Evolutionary conservation across 2,329 filamentous ascomycete species (phyloP).

Genomic region (Hysterium pulicare): DNA sequence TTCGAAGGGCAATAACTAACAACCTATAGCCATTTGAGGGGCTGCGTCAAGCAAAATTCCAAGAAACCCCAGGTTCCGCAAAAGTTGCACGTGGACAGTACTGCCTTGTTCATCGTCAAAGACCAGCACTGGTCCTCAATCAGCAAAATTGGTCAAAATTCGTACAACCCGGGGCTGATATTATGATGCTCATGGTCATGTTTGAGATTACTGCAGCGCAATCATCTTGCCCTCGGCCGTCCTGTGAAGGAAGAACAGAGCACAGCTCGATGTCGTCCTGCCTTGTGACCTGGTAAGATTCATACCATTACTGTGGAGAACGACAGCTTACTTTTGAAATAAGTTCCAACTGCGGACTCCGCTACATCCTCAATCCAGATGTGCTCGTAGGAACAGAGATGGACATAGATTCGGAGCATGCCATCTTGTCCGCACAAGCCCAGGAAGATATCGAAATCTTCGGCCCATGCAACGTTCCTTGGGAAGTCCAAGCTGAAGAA

Average conservation of each 20-base stretch:
- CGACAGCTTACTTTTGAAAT: not conserved
- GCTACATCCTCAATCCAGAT: too few relatives aligned
- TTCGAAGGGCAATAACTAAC: too few relatives aligned
- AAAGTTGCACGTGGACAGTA: not conserved
- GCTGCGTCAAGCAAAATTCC: not conserved
- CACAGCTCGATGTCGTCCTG: too few relatives aligned
- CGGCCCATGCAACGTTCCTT: too few relatives aligned
- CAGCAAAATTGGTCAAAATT: not conserved
- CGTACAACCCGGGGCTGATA: not conserved
- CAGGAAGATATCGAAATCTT: not conserved
- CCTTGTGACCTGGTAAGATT: too few relatives aligned
- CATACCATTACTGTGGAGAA: not conserved
- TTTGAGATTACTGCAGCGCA: not conserved
- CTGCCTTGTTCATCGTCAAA: not conserved
- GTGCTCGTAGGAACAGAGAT: not conserved
- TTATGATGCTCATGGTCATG: not conserved
- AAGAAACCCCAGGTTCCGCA: not conserved
- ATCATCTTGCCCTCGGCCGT: not conserved
- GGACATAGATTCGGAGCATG: too few relatives aligned
- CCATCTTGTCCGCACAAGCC: too few relatives aligned
- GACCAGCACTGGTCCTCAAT: not conserved
- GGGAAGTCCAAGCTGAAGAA: too few relatives aligned
- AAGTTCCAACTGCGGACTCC: too few relatives aligned
- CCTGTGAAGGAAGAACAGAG: not conserved
- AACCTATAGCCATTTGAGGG: conserved; percentile 3